A percentile compares a stretch with the other conserved stretches of the same genome.
phyloP scores from a whole-genome alignment of 2,329 filamentous ascomycete genomes.

The Chrysoporthe austroafricana region DNA sequence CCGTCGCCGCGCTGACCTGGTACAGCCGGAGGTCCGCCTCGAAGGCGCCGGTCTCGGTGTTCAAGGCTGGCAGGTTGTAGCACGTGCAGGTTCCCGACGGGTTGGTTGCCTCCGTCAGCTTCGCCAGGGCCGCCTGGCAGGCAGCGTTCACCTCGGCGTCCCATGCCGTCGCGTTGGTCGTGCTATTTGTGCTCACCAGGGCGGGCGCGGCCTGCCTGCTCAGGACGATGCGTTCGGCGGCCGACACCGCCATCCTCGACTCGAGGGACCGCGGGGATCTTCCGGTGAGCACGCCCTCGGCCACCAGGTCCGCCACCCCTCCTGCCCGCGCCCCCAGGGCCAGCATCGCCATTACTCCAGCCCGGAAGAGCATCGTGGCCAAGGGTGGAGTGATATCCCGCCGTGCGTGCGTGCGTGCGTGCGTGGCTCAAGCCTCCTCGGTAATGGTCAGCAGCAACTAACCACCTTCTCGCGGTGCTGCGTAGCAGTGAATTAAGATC shows the following conservation, averaged over 20 bases:
- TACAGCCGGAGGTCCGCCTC: constrained; percentile 78
- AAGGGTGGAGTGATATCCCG: constrained; percentile 13
- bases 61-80: constrained; percentile 77
- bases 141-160: constrained; percentile 57
- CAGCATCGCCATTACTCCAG: constrained; percentile 40
- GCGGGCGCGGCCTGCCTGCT: constrained; percentile 32
- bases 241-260: constrained; percentile 36
- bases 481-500: constrained; percentile 7
- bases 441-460: not conserved
- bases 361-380: constrained; percentile 44
- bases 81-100: constrained; percentile 79
- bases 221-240: constrained; percentile 30
- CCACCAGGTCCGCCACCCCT: constrained; percentile 36
- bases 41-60: constrained; percentile 71
- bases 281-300: constrained; percentile 32
- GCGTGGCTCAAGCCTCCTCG: not conserved
- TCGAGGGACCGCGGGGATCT: constrained; percentile 35
- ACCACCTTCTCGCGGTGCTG: constrained; percentile 8
- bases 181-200: constrained; percentile 45
- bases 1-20: constrained; percentile 65
- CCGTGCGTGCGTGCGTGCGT: not conserved
- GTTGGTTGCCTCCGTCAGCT: constrained; percentile 65
- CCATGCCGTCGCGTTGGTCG: constrained; percentile 61
- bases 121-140: constrained; percentile 60
- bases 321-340: constrained; percentile 43